Percentiles rank a stretch among this genome's conserved stretches.
phyloP scores from a whole-genome alignment of 257 asterid species.

The Ilex asprella region DNA sequence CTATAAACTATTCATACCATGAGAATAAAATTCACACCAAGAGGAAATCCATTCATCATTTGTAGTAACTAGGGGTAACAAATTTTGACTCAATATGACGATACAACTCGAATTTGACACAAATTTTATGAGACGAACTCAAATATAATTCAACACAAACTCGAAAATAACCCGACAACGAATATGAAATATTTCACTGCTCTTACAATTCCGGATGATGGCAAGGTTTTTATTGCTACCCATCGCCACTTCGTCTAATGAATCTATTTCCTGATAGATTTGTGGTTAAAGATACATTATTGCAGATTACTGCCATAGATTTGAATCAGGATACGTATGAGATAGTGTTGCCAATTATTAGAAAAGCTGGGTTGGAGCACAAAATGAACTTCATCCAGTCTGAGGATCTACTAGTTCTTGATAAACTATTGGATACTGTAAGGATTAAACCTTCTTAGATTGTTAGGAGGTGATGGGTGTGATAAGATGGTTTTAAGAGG shows the following conservation, averaged over 20 bases:
- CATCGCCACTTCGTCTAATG: not conserved
- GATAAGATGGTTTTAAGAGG: too few relatives aligned
- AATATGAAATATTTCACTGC: too few relatives aligned
- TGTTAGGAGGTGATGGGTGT: too few relatives aligned
- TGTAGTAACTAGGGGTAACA: too few relatives aligned
- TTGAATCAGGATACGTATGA: constrained; percentile 26
- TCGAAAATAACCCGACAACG: too few relatives aligned
- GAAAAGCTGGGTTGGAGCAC: constrained; percentile 41
- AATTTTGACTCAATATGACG: too few relatives aligned
- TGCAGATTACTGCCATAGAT: constrained; percentile 55
- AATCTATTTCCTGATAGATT: not conserved
- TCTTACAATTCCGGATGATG: constrained; percentile 51
- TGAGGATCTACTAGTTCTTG: constrained; percentile 43
- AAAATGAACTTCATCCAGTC: constrained; percentile 49
- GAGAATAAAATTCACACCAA: too few relatives aligned
- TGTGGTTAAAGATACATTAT: not conserved
- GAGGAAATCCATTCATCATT: too few relatives aligned
- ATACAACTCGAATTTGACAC: too few relatives aligned
- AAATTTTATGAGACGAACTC: too few relatives aligned
- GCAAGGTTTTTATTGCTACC: constrained; percentile 27
- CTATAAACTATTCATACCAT: too few relatives aligned
- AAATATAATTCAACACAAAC: too few relatives aligned
- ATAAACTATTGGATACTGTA: constrained; percentile 34
- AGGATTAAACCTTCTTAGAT: constrained; percentile 1
- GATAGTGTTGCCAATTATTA: constrained; percentile 42